Evolutionary conservation across 2,329 filamentous ascomycete genomes (phyloP).

Genomic region (Trichoderma atrobrunneum): DNA sequence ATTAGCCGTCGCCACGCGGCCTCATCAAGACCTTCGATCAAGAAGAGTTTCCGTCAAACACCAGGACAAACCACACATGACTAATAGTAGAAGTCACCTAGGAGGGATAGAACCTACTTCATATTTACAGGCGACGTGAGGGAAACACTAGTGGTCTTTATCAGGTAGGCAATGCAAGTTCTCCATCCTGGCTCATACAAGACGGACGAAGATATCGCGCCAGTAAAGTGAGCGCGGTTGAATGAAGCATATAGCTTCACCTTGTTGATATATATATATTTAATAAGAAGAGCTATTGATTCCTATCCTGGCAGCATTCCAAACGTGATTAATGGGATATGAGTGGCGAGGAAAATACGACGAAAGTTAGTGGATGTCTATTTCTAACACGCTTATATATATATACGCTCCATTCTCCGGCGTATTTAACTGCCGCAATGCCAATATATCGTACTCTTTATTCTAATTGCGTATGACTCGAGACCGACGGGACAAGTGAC

Average conservation of each 20-base stretch:
- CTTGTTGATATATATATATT: not conserved
- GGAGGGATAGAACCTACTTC: not conserved
- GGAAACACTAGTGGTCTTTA: not conserved
- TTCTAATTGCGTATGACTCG: not conserved
- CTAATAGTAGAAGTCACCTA: not conserved
- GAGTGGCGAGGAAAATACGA: not conserved
- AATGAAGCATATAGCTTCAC: not conserved
- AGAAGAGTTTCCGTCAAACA: not conserved
- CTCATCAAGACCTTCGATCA: not conserved
- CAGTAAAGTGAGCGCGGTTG: not conserved
- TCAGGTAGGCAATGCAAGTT: not conserved
- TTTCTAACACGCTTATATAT: not conserved
- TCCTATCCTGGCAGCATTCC: not conserved
- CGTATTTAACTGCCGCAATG: not conserved
- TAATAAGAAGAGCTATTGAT: not conserved
- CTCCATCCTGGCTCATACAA: not conserved
- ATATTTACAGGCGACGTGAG: not conserved
- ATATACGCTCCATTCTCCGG: not conserved
- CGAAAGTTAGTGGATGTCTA: not conserved
- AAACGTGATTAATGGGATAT: not conserved
- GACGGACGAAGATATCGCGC: not conserved
- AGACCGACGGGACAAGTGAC: not conserved
- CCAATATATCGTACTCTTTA: not conserved
- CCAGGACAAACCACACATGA: not conserved
- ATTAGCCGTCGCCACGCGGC: not conserved